Evolutionary conservation across 1,284 basidiomycete species (phyloP).

Genomic region (Prillingera fragicola): DNA sequence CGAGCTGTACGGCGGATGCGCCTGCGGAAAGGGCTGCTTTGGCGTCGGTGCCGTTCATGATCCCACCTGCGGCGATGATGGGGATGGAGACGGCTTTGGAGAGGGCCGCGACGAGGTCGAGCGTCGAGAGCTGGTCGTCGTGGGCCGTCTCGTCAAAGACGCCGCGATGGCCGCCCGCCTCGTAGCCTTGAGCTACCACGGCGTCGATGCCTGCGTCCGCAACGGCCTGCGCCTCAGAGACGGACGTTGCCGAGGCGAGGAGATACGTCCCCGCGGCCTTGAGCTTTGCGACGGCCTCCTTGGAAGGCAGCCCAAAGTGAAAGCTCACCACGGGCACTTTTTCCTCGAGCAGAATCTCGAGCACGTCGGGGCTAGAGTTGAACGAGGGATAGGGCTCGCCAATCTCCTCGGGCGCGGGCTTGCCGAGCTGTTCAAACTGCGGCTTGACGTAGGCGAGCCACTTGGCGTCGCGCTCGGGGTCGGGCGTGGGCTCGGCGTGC

Average conservation of each 20-base stretch:
- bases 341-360: conserved; percentile 30
- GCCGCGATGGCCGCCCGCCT: conserved; percentile 42
- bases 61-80: conserved; percentile 37
- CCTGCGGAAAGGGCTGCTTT: conserved; percentile 24
- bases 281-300: conserved; percentile 14
- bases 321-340: conserved; percentile 32
- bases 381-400: conserved; percentile 30
- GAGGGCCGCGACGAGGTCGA: conserved; percentile 15
- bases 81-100: conserved; percentile 12
- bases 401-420: conserved; percentile 19
- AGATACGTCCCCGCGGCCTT: conserved; percentile 22
- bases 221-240: conserved; percentile 24
- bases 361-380: conserved; percentile 24
- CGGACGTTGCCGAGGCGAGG: conserved; percentile 28
- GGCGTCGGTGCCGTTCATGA: conserved; percentile 32
- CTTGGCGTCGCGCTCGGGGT: conserved; percentile 8
- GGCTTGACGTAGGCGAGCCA: conserved; percentile 28
- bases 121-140: conserved; percentile 29
- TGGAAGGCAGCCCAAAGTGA: conserved; percentile 38
- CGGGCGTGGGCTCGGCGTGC: conserved; percentile 13
- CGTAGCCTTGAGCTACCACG: conserved; percentile 36
- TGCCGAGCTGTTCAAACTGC: conserved; percentile 20
- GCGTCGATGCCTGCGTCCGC: conserved; percentile 30
- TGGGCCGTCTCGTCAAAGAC: conserved; percentile 24
- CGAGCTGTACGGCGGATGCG: conserved; percentile 33